Evolutionary conservation across 2,329 filamentous ascomycete genomes (phyloP).

Genomic region (Ambrosiella xylebori): DNA sequence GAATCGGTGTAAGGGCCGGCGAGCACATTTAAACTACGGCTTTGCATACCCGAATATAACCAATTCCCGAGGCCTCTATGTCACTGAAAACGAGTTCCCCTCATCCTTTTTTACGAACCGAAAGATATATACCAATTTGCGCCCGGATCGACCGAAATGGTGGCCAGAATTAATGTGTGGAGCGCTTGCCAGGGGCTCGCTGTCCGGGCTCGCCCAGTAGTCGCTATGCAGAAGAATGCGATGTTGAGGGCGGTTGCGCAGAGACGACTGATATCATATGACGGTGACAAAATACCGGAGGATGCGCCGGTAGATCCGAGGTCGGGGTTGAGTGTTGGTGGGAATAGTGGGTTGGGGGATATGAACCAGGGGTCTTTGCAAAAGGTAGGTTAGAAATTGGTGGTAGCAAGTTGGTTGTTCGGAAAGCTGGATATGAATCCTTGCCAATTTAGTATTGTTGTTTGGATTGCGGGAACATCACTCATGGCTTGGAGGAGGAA

Average conservation of each 20-base stretch:
- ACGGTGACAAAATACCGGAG: conserved; percentile 10
- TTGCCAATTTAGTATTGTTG: background rate
- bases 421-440: background rate
- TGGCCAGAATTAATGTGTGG: conserved; percentile 27
- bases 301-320: background rate
- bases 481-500: too few species aligned
- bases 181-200: conserved; percentile 26
- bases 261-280: conserved; percentile 17
- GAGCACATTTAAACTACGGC: too few species aligned
- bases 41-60: too few species aligned
- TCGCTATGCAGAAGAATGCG: conserved; percentile 14
- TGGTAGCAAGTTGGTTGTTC: background rate
- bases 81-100: background rate
- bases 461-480: background rate
- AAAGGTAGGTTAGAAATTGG: conserved; percentile 5
- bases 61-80: too few species aligned
- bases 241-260: conserved; percentile 17
- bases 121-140: conserved; percentile 27
- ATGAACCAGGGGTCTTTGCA: conserved; percentile 16
- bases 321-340: background rate
- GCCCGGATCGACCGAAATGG: conserved; percentile 21
- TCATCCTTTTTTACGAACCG: background rate
- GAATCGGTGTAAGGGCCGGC: too few species aligned
- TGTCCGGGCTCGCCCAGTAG: conserved; percentile 22
- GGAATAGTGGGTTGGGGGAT: conserved; percentile 15